A percentile compares a stretch with the other conserved stretches of the same genome.
phyloP scores from a whole-genome alignment of 106 monocot species.

The Platanthera zijinensis region DNA sequence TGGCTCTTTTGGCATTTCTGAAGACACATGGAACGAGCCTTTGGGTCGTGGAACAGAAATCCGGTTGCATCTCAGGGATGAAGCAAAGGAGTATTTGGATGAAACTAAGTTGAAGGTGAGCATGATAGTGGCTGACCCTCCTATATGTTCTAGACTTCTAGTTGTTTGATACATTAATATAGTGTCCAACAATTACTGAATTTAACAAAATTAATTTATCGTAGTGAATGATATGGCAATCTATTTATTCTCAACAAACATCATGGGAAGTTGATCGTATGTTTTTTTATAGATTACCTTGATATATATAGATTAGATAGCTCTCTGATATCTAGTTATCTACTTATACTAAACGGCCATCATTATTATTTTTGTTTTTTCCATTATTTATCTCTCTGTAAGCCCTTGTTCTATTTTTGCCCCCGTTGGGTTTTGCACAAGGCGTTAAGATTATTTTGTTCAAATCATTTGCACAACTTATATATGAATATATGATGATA shows the following conservation, averaged over 20 bases:
- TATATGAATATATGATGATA: too few species aligned
- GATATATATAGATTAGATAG: background rate
- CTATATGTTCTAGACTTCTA: background rate
- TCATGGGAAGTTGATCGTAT: background rate
- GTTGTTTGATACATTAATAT: background rate
- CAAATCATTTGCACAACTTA: too few species aligned
- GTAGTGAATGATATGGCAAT: background rate
- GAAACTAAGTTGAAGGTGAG: constrained; percentile 84
- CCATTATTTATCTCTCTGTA: too few species aligned
- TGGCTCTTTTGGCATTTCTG: constrained; percentile 90
- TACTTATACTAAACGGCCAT: too few species aligned
- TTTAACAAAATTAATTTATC: background rate
- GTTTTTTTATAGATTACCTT: background rate
- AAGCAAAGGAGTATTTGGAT: constrained; percentile 90
- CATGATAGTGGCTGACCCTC: background rate
- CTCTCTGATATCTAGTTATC: background rate
- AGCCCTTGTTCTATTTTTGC: too few species aligned
- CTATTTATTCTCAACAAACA: background rate
- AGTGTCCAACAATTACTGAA: background rate
- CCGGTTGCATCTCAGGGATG: constrained; percentile 77
- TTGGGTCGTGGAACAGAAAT: constrained; percentile 96
- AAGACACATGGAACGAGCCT: constrained; percentile 98
- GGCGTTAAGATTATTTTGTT: too few species aligned
- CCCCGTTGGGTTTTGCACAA: too few species aligned
- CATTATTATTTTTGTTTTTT: too few species aligned